phyloP scores from a whole-genome alignment of 345 rosid species.

The Erodium maritimum region DNA sequence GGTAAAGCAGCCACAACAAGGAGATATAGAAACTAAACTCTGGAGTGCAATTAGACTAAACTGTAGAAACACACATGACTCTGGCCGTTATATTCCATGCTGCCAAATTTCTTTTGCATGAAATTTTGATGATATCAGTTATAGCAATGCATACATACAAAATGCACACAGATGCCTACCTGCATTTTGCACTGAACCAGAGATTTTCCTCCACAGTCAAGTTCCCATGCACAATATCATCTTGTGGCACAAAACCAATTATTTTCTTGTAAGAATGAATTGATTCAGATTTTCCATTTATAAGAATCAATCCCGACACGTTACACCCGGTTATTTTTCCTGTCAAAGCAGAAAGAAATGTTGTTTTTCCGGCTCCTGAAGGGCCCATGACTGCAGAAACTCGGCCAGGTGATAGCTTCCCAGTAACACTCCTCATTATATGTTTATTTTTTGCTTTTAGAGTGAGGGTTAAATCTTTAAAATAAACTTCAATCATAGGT shows the following conservation, averaged over 20 bases:
- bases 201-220: conserved; percentile 93
- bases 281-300: conserved; percentile 75
- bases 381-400: conserved; percentile 99
- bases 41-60: background rate
- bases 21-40: background rate
- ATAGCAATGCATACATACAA: background rate
- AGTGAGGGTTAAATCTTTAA: conserved; percentile 74
- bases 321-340: conserved; percentile 80
- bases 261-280: conserved; percentile 81
- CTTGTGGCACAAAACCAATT: conserved; percentile 94
- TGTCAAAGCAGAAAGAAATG: conserved; percentile 85
- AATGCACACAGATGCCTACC: conserved; percentile 27
- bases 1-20: background rate
- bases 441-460: conserved; percentile 71
- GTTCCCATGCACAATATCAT: conserved; percentile 98
- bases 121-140: background rate
- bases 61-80: background rate
- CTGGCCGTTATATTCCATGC: background rate
- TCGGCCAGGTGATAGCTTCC: conserved; percentile 77
- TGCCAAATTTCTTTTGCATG: background rate
- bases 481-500: conserved; percentile 66
- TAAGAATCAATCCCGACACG: conserved; percentile 58
- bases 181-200: conserved; percentile 99
- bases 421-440: conserved; percentile 78
- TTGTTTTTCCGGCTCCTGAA: conserved; percentile 97